Evolutionary conservation across 176 grass and related monocot genomes (phyloP), one percentile per base, ranked within the genome.

Genomic region (Musa acuminata): DNA sequence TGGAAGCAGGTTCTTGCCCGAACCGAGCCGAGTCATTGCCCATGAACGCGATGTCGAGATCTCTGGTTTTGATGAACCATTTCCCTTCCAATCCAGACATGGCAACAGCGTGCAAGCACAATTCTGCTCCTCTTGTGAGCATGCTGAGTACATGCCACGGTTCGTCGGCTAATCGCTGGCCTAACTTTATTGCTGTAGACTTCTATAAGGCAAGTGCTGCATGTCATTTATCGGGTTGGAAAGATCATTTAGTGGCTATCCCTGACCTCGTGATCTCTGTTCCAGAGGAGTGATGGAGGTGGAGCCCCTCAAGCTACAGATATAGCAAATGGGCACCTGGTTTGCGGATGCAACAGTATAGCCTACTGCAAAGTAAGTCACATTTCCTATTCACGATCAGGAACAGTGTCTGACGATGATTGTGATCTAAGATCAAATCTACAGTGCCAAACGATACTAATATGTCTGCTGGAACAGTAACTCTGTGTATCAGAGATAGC

Each of bases 21-120:
- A 94, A 81, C 17, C 78, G 90, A 8, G 90, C 86, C 0, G 95
- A 99, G 80, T 99, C 95, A 11, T 75, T 80, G 8, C 64, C 87
- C 68, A 99, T 99, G 95, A 89, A 80, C 69, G 84, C 92, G 72
- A 66, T 71, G 12, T 99, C 95, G n/a, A 87, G 88, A 86, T 94
- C 95, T n/a, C 86, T 99, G 25, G 95, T 99, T 78, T 80, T 99
- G 64, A 64, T 99, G 19, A 99, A 99, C 73, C 89, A 94, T 79
- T 99, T 98, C 82, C 68, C 82, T 24, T 75, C 85, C 68, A 14
- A 75, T 8, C 95, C 95, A 0, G 82, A 89, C 16, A 67, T 89
- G 2, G 80, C 88, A 4, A 70, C 59, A 6, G 90, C 95, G 8
- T 99, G 95, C 88, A 99, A 91, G 78, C 74, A 91, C 59, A 99